phyloP scores from a whole-genome alignment of 495 filamentous ascomycete species.

The Xylaria venustula region DNA sequence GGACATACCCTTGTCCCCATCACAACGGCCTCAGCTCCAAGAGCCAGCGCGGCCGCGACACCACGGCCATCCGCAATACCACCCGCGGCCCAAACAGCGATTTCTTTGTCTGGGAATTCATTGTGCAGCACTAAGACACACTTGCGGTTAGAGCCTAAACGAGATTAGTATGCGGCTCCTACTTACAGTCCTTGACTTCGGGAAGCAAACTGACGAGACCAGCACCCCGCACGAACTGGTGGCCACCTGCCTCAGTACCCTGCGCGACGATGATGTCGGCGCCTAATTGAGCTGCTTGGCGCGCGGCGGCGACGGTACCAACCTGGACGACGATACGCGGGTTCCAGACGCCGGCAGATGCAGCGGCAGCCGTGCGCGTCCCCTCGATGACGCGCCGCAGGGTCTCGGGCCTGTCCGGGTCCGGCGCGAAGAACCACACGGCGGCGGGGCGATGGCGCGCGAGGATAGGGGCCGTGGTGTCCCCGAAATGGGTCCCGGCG shows the following conservation, averaged over 20 bases:
- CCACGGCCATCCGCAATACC: conserved; percentile 69
- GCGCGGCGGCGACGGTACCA: conserved; percentile 58
- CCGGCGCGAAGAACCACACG: conserved; percentile 73
- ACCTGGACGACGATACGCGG: conserved; percentile 64
- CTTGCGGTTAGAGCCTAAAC: no score
- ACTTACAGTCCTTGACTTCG: conserved; percentile 44
- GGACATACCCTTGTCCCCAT: conserved; percentile 67
- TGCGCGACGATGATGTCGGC: conserved; percentile 72
- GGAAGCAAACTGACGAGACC: conserved; percentile 51
- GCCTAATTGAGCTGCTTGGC: conserved; percentile 36
- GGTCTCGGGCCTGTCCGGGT: conserved; percentile 48
- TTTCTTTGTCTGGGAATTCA: conserved; percentile 34
- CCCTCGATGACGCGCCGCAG: conserved; percentile 31
- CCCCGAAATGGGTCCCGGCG: conserved; percentile 23
- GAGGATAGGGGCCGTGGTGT: conserved; percentile 37
- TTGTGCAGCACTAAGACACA: conserved; percentile 29
- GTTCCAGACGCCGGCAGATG: conserved; percentile 19
- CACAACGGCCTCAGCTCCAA: conserved; percentile 64
- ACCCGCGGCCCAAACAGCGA: conserved; percentile 68
- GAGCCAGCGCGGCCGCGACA: conserved; percentile 59
- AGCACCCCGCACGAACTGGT: conserved; percentile 59
- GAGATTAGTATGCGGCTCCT: no score
- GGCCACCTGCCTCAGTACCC: conserved; percentile 73
- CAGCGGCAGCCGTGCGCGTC: conserved; percentile 12
- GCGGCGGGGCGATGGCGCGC: conserved; percentile 57